Conservation (phyloP, 139 green algal genomes). For the Chlamydomonas asymmetrica region DNA sequence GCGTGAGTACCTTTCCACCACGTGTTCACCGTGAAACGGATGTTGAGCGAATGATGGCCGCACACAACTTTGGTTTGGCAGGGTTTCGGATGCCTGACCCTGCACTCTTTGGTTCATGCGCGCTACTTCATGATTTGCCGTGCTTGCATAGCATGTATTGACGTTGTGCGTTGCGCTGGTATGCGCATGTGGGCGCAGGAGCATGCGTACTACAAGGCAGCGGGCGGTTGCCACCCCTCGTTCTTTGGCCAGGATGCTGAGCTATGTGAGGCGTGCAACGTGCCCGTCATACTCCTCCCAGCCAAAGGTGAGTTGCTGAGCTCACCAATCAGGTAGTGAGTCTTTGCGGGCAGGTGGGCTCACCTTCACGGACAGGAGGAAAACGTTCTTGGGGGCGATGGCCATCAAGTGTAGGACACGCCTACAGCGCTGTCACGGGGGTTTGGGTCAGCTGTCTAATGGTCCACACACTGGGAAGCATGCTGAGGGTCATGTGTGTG, state of each 20-base stretch:
- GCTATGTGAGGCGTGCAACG: background rate
- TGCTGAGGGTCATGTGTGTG: too few species aligned
- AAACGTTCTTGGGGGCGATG: background rate
- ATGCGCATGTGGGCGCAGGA: constrained; percentile 5
- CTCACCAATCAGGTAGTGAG: background rate
- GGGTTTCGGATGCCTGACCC: too few species aligned
- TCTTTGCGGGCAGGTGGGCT: background rate
- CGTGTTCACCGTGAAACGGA: background rate
- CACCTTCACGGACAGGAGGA: background rate
- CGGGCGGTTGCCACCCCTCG: constrained; percentile 27
- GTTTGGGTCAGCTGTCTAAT: too few species aligned
- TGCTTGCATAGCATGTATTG: background rate
- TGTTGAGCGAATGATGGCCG: background rate
- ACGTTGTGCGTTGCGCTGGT: background rate
- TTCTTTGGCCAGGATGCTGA: constrained; percentile 28
- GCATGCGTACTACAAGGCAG: constrained; percentile 5
- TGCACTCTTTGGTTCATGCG: background rate
- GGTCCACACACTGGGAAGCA: too few species aligned
- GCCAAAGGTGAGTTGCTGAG: constrained; percentile 3
- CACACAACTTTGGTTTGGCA: background rate
- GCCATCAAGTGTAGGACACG: background rate
- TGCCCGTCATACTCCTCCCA: constrained; percentile 31
- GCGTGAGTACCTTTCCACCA: background rate
- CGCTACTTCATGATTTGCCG: background rate
- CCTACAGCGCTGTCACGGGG: too few species aligned